Percentiles rank a stretch among this genome's conserved stretches.
Evolutionary conservation across 495 filamentous ascomycete species (phyloP).

Genomic region (Acidomyces sp.): DNA sequence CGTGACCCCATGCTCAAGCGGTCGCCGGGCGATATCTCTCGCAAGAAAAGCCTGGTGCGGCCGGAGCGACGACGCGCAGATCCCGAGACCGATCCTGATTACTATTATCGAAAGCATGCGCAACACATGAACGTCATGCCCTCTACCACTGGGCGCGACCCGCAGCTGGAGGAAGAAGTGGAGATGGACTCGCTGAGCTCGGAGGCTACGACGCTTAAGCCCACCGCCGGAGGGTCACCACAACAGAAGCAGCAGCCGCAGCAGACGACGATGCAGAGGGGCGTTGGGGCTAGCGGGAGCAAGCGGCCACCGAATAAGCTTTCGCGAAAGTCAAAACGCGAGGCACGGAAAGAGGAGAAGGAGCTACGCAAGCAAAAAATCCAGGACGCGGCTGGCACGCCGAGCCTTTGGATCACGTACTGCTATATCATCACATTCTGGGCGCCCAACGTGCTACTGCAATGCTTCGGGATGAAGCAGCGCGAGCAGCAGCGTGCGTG

Average conservation of each 20-base stretch:
- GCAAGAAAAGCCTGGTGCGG: slow-evolving; percentile 74
- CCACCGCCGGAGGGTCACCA: slow-evolving; percentile 4
- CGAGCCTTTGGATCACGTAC: slow-evolving; percentile 89
- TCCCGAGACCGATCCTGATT: slow-evolving; percentile 78
- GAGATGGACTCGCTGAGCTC: slow-evolving; percentile 43
- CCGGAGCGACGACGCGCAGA: slow-evolving; percentile 78
- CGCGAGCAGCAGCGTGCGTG: slow-evolving; percentile 86
- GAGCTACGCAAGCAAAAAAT: slow-evolving; percentile 52
- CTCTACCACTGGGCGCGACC: slow-evolving; percentile 84
- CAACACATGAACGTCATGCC: slow-evolving; percentile 78
- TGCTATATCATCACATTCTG: slow-evolving; percentile 89
- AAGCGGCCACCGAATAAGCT: slow-evolving; percentile 22
- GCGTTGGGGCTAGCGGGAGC: slow-evolving; percentile 19
- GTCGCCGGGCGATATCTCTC: slow-evolving; percentile 35
- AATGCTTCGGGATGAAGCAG: slow-evolving; percentile 74
- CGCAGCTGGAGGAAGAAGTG: slow-evolving; percentile 52
- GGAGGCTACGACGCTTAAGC: slow-evolving; percentile 41
- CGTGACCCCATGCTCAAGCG: slow-evolving; percentile 18
- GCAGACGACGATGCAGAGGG: slow-evolving; percentile 25
- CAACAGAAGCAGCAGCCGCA: slow-evolving; percentile 11
- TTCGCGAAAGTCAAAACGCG: slow-evolving; percentile 34
- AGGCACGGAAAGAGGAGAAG: slow-evolving; percentile 25
- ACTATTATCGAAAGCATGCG: slow-evolving; percentile 83
- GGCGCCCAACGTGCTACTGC: slow-evolving; percentile 73
- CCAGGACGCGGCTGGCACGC: slow-evolving; percentile 57